Evolutionary conservation across 2,329 filamentous ascomycete genomes (phyloP), one percentile per base, ranked within the genome.

Genomic region (Aspergillus carbonarius): DNA sequence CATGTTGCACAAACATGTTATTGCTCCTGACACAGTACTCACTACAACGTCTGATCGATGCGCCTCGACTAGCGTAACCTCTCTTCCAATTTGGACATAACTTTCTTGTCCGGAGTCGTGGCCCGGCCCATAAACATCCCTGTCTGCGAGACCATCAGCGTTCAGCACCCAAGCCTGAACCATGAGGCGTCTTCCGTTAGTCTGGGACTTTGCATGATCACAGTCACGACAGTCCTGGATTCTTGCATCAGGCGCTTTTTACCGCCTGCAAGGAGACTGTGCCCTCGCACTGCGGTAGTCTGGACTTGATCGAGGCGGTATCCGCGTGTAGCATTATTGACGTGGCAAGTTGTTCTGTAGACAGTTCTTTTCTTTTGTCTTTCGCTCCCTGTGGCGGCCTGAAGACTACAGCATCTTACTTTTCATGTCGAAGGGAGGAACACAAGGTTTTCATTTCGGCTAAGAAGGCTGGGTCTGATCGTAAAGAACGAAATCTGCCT

Each of bases 261-360:
- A 61, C 52, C 58, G 55, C 58, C 47, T 64, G 60, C 59, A 60
- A 18, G 35, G 42, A 32, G 54, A 60, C 50, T 54, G 54, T 52
- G 57, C 57, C 57, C 60, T 63, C 62, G 59, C 60, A 58, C 4
- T 58, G 44, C 42, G 54, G 55, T 40, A 56, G 50, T 46, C 55
- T 57, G 46, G 44, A 25, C 46, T 54, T 48, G 57, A 42, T 54
- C 42, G 15, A 15, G 20, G 54, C 50, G 25, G 47, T 46, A 40
- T 35, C 23, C 34, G n/a, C 42, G 50, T 54, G 40, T 50, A 58
- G 42, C 15, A 35, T 25, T 35, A 57, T 64, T 64, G 63, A 66
- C 63, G 63, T 66, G 62, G 62, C 63, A 62, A n/a, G 39, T 30
- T 23, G 39, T 35, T 42, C 42, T 25, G 18, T 48, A 27, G n/a